Percentiles rank a stretch among this genome's conserved stretches.
These are phyloP conservation scores for Pythium aphanidermatum DNA, from an alignment of 352 stramenopile species.

Conservation along the genomic window DNA sequence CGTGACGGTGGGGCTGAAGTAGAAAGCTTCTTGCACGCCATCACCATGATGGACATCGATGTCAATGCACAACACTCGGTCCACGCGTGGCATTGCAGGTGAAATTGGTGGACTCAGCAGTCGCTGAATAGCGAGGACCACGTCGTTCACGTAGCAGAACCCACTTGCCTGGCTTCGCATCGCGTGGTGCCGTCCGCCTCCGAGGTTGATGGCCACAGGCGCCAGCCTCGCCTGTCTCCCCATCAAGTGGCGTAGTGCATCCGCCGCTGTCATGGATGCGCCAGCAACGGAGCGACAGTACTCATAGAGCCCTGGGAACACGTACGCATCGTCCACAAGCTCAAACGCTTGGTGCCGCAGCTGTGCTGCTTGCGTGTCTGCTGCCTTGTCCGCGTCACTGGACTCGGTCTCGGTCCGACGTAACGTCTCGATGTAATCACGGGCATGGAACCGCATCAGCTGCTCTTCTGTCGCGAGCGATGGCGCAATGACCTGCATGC, in stretches of 20 bases:
- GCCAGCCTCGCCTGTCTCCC: background rate
- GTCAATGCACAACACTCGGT: conserved; percentile 41
- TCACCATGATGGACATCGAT: conserved; percentile 65
- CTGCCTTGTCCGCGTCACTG: background rate
- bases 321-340: conserved; percentile 62
- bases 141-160: conserved; percentile 74
- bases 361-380: background rate
- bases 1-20: conserved; percentile 37
- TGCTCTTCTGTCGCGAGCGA: conserved; percentile 22
- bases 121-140: conserved; percentile 41
- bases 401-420: too few relatives aligned
- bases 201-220: conserved; percentile 39
- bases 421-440: conserved; percentile 31
- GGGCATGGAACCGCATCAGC: conserved; percentile 31
- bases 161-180: conserved; percentile 48
- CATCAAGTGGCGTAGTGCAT: conserved; percentile 35
- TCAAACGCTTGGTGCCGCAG: conserved; percentile 21
- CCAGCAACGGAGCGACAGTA: conserved; percentile 56
- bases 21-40: conserved; percentile 51
- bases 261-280: conserved; percentile 49
- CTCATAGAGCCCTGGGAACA: conserved; percentile 42
- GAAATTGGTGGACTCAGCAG: conserved; percentile 12
- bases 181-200: conserved; percentile 58
- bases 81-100: background rate
- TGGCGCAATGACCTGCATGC: conserved; percentile 32